phyloP scores from a whole-genome alignment of 257 asterid genomes.

The Solanum chmielewskii region DNA sequence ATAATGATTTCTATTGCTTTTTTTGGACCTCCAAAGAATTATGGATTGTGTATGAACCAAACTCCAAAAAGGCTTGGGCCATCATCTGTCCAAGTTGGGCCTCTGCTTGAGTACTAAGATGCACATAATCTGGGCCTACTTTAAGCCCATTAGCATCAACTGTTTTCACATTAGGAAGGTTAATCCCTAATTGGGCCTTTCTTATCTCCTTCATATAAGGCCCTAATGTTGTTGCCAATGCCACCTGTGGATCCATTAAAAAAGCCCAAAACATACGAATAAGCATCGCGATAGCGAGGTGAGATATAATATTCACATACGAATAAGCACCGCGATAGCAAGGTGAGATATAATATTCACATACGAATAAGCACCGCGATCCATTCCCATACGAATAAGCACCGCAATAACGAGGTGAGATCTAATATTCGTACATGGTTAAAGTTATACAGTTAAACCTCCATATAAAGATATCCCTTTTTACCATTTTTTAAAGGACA shows the following conservation, averaged over 20 bases:
- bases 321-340: background rate
- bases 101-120: constrained; percentile 21
- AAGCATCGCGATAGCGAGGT: background rate
- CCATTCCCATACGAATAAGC: background rate
- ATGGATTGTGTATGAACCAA: background rate
- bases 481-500: too few relatives aligned
- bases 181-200: constrained; percentile 9
- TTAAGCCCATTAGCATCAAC: constrained; percentile 24
- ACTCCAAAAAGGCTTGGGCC: constrained; percentile 16
- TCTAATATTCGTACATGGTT: background rate
- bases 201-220: constrained; percentile 6
- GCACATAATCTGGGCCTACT: constrained; percentile 17
- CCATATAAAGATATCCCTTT: too few relatives aligned
- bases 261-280: background rate
- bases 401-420: background rate
- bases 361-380: background rate
- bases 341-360: background rate
- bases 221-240: constrained; percentile 24
- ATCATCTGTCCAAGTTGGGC: constrained; percentile 23
- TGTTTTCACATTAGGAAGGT: constrained; percentile 9
- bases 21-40: background rate
- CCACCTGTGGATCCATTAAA: constrained; percentile 11
- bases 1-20: background rate
- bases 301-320: background rate
- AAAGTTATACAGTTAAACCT: background rate